These are phyloP conservation scores for Cunninghamia lanceolata DNA, from an alignment of 75 land plant species.

Conservation along the genomic window DNA sequence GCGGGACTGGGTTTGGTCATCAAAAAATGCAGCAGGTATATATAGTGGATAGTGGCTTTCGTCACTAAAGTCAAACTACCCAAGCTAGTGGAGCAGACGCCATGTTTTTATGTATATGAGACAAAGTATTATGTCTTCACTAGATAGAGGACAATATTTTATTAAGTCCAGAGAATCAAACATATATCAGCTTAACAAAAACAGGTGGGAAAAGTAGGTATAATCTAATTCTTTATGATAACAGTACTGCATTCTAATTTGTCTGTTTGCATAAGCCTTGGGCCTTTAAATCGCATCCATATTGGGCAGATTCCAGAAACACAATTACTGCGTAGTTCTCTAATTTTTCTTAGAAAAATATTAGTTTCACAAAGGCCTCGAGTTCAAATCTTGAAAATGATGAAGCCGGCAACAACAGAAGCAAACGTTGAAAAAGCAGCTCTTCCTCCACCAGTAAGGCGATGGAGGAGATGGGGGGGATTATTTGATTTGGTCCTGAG, in stretches of 20 bases:
- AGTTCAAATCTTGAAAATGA: background rate
- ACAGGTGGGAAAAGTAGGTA: background rate
- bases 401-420: background rate
- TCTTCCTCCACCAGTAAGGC: background rate
- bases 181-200: background rate
- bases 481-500: slow-evolving; percentile 31
- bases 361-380: background rate
- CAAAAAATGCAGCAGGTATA: too few relatives aligned
- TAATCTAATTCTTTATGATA: background rate
- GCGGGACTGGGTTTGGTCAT: too few relatives aligned
- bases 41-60: too few relatives aligned
- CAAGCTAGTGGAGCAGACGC: background rate
- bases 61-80: background rate
- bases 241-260: background rate
- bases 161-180: background rate
- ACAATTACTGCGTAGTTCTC: background rate
- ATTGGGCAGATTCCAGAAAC: background rate
- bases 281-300: background rate
- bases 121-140: background rate
- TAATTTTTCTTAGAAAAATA: background rate
- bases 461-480: background rate
- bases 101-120: too few relatives aligned
- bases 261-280: background rate
- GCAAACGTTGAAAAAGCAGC: background rate
- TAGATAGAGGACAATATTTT: background rate